Conservation (phyloP, 75 land plant genomes). For the Pseudotsuga menziesii region DNA sequence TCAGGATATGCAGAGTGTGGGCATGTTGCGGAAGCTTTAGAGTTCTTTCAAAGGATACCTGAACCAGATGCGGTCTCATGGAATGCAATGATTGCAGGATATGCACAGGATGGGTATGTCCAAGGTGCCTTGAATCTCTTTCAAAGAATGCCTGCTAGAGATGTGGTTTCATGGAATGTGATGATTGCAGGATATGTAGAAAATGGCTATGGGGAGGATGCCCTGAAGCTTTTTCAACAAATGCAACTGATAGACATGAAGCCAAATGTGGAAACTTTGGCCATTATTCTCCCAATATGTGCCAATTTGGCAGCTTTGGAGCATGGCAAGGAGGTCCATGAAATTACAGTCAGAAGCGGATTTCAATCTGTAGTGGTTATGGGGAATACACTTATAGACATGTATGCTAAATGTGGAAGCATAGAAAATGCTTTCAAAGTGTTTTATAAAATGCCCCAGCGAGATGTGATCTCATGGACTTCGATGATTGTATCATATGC, state of each 20-base stretch:
- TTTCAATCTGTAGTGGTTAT: neutral
- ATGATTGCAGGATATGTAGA: constrained; percentile 3
- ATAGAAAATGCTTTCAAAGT: neutral
- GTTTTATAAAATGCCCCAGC: neutral
- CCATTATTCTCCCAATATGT: neutral
- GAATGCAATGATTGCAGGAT: constrained; percentile 26
- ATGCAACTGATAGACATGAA: neutral
- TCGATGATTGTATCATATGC: neutral
- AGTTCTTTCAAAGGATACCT: constrained; percentile 16
- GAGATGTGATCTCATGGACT: neutral
- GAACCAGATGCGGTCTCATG: constrained; percentile 21
- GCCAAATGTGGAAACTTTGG: neutral
- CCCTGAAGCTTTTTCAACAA: constrained; percentile 4
- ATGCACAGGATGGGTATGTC: constrained; percentile 15
- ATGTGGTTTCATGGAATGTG: constrained; percentile 4
- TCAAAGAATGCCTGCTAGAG: constrained; percentile 2
- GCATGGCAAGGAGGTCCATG: neutral
- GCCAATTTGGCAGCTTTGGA: neutral
- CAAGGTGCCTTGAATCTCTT: constrained; percentile 15
- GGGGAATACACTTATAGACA: neutral
- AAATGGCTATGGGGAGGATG: neutral
- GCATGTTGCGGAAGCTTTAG: constrained; percentile 5
- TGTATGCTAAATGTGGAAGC: neutral
- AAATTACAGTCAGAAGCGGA: neutral
- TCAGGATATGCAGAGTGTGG: constrained; percentile 13